phyloP scores from a whole-genome alignment of 768 basidiomycete species.

The Termitomyces sp. region DNA sequence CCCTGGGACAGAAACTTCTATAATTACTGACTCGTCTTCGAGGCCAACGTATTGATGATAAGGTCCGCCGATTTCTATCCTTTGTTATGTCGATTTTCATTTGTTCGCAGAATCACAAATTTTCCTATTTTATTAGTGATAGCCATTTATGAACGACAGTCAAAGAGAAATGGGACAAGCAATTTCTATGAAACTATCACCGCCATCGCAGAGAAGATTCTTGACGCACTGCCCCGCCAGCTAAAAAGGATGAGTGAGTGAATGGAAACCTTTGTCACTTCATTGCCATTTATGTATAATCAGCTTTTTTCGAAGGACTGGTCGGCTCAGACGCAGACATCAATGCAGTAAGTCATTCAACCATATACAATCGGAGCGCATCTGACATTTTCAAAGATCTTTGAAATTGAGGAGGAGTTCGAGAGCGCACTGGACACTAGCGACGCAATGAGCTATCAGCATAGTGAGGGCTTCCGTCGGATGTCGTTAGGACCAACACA shows the following conservation, averaged over 20 bases:
- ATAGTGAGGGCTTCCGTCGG: slow-evolving; percentile 15
- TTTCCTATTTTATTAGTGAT: slow-evolving; percentile 82
- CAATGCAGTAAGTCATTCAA: slow-evolving; percentile 51
- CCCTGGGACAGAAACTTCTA: background rate
- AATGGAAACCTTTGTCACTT: background rate
- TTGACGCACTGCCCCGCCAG: slow-evolving; percentile 73
- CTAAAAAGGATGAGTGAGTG: slow-evolving; percentile 70
- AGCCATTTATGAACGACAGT: slow-evolving; percentile 83
- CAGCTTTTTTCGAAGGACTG: slow-evolving; percentile 78
- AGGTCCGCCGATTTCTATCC: slow-evolving; percentile 36
- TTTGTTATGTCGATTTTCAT: background rate
- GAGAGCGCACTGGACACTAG: slow-evolving; percentile 55
- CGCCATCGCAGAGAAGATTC: slow-evolving; percentile 61
- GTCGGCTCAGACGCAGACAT: slow-evolving; percentile 73
- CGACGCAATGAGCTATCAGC: slow-evolving; percentile 27
- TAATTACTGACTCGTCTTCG: slow-evolving; percentile 9
- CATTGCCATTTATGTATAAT: background rate
- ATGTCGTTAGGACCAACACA: slow-evolving; percentile 5
- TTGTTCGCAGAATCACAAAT: slow-evolving; percentile 57
- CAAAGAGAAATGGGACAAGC: slow-evolving; percentile 60
- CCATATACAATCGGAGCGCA: background rate
- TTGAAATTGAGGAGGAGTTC: slow-evolving; percentile 71
- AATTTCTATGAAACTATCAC: slow-evolving; percentile 73
- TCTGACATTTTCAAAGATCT: slow-evolving; percentile 45
- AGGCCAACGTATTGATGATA: slow-evolving; percentile 90